Evolutionary conservation across 1,284 basidiomycete genomes (phyloP).

Genomic region (Earliella scabrosa): DNA sequence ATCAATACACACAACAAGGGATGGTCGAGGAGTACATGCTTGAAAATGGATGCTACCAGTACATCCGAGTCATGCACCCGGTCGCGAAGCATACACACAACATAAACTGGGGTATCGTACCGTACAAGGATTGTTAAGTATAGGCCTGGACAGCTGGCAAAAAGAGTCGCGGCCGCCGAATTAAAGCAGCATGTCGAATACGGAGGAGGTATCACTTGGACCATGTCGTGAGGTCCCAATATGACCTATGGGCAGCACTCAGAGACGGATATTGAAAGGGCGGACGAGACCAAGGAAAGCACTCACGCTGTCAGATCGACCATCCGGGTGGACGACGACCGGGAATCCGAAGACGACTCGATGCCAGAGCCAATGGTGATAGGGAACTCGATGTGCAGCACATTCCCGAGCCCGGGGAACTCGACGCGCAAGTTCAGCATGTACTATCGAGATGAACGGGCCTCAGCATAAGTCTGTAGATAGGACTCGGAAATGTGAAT

Average conservation of each 20-base stretch:
- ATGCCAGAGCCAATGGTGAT: conserved; percentile 21
- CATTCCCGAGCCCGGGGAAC: conserved; percentile 19
- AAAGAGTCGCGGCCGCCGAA: no score
- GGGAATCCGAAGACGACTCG: conserved; percentile 8
- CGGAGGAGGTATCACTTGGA: not conserved
- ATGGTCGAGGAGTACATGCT: no score
- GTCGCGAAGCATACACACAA: no score
- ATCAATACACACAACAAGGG: no score
- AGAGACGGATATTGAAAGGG: not conserved
- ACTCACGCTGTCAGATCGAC: conserved; percentile 20
- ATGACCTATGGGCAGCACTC: conserved; percentile 1
- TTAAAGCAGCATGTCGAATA: no score
- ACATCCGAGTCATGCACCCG: no score
- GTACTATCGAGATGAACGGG: conserved; percentile 1
- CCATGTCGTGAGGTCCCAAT: conserved; percentile 16
- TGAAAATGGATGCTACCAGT: no score
- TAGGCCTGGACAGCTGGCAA: no score
- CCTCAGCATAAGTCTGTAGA: not conserved
- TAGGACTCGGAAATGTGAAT: no score
- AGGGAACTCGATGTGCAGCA: conserved; percentile 14
- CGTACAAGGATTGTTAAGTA: no score
- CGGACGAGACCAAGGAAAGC: not conserved
- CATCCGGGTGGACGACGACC: not conserved
- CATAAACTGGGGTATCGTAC: no score
- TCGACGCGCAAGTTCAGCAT: conserved; percentile 9